These are phyloP conservation scores for Microthyrium microscopicum DNA, from an alignment of 2,329 filamentous ascomycete species.

Conservation along the genomic window DNA sequence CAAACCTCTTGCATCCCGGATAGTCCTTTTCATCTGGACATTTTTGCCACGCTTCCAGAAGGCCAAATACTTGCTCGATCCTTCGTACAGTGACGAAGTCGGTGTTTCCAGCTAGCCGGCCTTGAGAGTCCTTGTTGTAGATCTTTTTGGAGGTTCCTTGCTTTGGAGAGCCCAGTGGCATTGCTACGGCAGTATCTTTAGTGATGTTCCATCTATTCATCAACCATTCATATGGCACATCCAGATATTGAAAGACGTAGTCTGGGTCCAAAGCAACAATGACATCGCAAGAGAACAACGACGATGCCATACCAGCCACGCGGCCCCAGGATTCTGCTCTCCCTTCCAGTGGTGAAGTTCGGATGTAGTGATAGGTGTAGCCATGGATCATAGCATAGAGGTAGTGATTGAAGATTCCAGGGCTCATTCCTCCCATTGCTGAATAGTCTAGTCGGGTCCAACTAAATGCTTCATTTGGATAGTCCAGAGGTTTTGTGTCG, in stretches of 20 bases:
- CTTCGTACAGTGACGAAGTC: constrained; percentile 24
- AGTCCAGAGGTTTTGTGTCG: constrained; percentile 13
- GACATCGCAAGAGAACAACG: constrained; percentile 24
- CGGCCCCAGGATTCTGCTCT: constrained; percentile 28
- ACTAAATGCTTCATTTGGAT: constrained; percentile 10
- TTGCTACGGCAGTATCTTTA: constrained; percentile 22
- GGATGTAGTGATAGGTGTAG: constrained; percentile 29
- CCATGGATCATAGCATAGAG: constrained; percentile 27
- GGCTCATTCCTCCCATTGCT: constrained; percentile 19
- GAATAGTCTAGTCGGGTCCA: too few species aligned
- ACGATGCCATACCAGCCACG: constrained; percentile 22
- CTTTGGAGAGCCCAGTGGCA: constrained; percentile 22
- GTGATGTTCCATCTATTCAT: constrained; percentile 30
- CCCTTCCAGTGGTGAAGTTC: constrained; percentile 16
- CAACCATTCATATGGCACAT: constrained; percentile 32
- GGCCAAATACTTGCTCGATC: constrained; percentile 12
- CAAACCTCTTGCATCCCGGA: constrained; percentile 14
- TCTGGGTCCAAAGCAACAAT: constrained; percentile 31
- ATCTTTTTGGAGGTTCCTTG: constrained; percentile 10
- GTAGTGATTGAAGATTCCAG: constrained; percentile 23
- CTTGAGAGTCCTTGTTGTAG: constrained; percentile 20
- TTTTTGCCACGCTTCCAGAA: constrained; percentile 17
- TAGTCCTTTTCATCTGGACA: constrained; percentile 15
- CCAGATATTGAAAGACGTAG: constrained; percentile 24
- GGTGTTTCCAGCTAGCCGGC: constrained; percentile 21